These are phyloP conservation scores for Chytriomyces sp. DNA, from an alignment of 192 early-diverging fungal species.

Conservation along the genomic window DNA sequence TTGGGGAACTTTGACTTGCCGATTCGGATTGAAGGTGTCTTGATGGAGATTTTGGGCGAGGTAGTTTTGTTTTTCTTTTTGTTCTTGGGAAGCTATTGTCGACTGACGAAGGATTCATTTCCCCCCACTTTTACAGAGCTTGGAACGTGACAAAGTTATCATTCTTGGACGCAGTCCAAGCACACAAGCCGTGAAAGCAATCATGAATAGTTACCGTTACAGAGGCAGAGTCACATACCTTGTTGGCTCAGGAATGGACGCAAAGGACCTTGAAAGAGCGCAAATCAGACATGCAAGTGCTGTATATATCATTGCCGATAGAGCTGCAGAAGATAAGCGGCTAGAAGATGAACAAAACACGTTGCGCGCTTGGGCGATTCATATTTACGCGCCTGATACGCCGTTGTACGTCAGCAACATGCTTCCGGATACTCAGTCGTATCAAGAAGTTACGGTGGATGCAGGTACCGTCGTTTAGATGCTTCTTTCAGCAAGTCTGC, in stretches of 20 bases:
- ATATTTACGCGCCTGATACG: constrained; percentile 60
- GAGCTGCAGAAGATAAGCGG: constrained; percentile 50
- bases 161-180: constrained; percentile 39
- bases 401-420: constrained; percentile 68
- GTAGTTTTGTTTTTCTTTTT: not conserved
- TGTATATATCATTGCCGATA: constrained; percentile 51
- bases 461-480: constrained; percentile 40
- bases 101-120: not conserved
- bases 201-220: constrained; percentile 34
- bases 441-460: constrained; percentile 62
- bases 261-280: constrained; percentile 41
- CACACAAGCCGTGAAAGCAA: constrained; percentile 25
- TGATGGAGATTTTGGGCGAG: constrained; percentile 38
- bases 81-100: constrained; percentile 9
- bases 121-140: not conserved
- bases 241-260: constrained; percentile 46
- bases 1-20: constrained; percentile 35
- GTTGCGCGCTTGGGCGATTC: constrained; percentile 69
- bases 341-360: constrained; percentile 75
- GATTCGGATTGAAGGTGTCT: constrained; percentile 27
- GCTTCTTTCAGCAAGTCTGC: not conserved
- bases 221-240: constrained; percentile 45
- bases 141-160: constrained; percentile 32
- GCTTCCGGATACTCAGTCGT: constrained; percentile 64
- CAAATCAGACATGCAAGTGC: constrained; percentile 43